phyloP scores from a whole-genome alignment of 2,329 filamentous ascomycete species.

The Stemphylium vesicarium region DNA sequence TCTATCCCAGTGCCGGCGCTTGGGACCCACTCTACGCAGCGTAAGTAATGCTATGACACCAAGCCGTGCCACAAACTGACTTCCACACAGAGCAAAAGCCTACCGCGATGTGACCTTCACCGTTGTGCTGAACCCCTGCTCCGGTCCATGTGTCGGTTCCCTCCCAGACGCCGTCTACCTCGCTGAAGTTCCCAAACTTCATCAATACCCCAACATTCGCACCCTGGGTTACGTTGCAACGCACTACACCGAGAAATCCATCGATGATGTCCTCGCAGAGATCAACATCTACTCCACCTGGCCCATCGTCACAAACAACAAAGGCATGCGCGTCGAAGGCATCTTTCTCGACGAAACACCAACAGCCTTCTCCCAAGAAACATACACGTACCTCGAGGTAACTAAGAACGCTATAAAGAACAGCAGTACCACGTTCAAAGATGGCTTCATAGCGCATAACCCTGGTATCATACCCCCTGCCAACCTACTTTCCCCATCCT shows the following conservation, averaged over 20 bases:
- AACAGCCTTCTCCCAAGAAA: slow-evolving; percentile 23
- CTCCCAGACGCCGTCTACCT: slow-evolving; percentile 39
- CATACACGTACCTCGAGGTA: slow-evolving; percentile 32
- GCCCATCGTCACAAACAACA: slow-evolving; percentile 47
- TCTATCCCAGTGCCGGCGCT: slow-evolving; percentile 56
- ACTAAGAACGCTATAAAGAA: slow-evolving; percentile 30
- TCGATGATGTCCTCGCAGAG: slow-evolving; percentile 46
- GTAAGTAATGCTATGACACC: slow-evolving; percentile 37
- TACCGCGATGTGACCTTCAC: slow-evolving; percentile 58
- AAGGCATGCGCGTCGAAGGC: slow-evolving; percentile 54
- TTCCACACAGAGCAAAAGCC: slow-evolving; percentile 25
- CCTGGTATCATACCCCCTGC: slow-evolving; percentile 30
- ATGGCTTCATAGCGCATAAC: slow-evolving; percentile 41
- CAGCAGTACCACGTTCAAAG: slow-evolving; percentile 26
- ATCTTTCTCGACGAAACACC: slow-evolving; percentile 63
- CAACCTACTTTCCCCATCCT: slow-evolving; percentile 22
- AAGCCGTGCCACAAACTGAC: neutral
- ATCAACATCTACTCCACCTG: slow-evolving; percentile 58
- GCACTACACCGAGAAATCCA: slow-evolving; percentile 51
- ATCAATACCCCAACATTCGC: slow-evolving; percentile 55
- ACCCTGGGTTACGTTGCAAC: slow-evolving; percentile 61
- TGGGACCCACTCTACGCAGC: slow-evolving; percentile 58
- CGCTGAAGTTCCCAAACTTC: slow-evolving; percentile 52
- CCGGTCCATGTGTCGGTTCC: slow-evolving; percentile 39
- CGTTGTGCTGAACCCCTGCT: slow-evolving; percentile 59